phyloP scores from a whole-genome alignment of 768 basidiomycete genomes.

The Calocybe gangraenosa region DNA sequence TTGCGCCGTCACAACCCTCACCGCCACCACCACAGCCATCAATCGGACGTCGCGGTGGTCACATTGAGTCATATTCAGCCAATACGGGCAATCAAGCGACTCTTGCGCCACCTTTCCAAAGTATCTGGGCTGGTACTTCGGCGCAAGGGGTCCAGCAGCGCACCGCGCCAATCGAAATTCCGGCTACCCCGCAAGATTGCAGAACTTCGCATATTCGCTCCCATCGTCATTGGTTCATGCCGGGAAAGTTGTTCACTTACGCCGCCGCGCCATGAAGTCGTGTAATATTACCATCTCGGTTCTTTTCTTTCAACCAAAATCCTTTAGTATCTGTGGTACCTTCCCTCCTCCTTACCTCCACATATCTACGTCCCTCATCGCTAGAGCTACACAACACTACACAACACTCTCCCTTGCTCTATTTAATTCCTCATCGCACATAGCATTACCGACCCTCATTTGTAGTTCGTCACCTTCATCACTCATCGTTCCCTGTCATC shows the following conservation, averaged over 20 bases:
- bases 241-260: slow-evolving; percentile 46
- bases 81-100: slow-evolving; percentile 32
- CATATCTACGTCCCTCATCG: slow-evolving; percentile 2
- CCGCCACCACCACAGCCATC: no score
- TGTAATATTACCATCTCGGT: background rate
- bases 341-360: slow-evolving; percentile 3
- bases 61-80: slow-evolving; percentile 29
- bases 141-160: slow-evolving; percentile 18
- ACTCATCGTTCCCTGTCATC: background rate
- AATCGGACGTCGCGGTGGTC: slow-evolving; percentile 22
- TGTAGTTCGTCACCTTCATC: background rate
- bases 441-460: background rate
- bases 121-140: slow-evolving; percentile 27
- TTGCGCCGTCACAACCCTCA: no score
- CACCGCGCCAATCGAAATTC: slow-evolving; percentile 17
- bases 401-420: no score
- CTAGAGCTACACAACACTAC: no score
- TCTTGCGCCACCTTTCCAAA: slow-evolving; percentile 30
- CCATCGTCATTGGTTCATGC: slow-evolving; percentile 51
- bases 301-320: background rate
- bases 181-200: slow-evolving; percentile 25
- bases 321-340: slow-evolving; percentile 5
- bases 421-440: background rate
- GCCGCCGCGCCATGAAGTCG: slow-evolving; percentile 27
- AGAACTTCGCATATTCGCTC: slow-evolving; percentile 26